Evolutionary conservation across 768 basidiomycete genomes (phyloP).

Genomic region (Suillus decipiens): DNA sequence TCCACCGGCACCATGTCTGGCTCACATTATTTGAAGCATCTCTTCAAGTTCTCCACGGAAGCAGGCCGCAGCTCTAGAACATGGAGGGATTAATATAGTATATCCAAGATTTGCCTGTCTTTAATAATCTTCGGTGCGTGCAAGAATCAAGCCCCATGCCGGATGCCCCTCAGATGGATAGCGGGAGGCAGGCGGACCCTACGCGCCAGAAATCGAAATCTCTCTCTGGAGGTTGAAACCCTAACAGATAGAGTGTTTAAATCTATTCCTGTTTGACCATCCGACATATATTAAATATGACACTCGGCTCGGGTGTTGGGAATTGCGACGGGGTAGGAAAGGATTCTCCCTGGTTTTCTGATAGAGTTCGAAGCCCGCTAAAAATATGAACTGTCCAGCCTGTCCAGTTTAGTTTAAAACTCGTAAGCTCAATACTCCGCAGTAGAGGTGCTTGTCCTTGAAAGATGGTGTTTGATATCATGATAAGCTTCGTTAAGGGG

Average conservation of each 20-base stretch:
- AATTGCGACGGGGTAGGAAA: slow-evolving; percentile 15
- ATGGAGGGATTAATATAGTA: not conserved
- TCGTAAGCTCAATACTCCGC: slow-evolving; percentile 35
- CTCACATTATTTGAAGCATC: not conserved
- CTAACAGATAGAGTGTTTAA: not conserved
- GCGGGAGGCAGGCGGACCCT: not conserved
- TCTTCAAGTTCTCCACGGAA: not conserved
- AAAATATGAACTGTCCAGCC: slow-evolving; percentile 40
- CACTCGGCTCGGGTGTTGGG: no score
- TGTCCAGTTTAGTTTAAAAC: slow-evolving; percentile 38
- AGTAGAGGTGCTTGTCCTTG: slow-evolving; percentile 35
- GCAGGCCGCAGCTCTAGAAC: not conserved
- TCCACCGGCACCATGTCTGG: not conserved
- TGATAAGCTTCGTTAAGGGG: slow-evolving; percentile 16
- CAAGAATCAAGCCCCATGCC: not conserved
- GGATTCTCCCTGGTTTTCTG: slow-evolving; percentile 26
- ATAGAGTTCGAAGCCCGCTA: slow-evolving; percentile 39
- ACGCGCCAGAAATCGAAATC: slow-evolving; percentile 2
- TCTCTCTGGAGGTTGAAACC: not conserved
- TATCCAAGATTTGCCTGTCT: no score
- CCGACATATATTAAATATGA: not conserved
- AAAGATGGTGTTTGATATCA: slow-evolving; percentile 27
- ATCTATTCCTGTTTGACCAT: not conserved
- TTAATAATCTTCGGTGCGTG: not conserved
- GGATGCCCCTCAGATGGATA: not conserved